Evolutionary conservation across 129 eudicot genomes (phyloP).

Genomic region (Heracleum sosnowskyi): DNA sequence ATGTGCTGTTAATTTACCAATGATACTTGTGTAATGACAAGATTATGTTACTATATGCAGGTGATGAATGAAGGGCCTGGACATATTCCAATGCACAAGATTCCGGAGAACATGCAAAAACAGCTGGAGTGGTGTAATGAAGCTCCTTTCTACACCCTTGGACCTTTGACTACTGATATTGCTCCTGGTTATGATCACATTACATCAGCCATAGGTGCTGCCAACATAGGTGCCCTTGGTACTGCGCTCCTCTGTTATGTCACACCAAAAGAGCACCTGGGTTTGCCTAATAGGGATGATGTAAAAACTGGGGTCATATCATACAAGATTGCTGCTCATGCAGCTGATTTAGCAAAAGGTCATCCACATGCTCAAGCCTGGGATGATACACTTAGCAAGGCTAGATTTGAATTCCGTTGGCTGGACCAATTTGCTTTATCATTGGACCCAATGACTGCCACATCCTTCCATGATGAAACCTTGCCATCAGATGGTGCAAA

Average conservation of each 20-base stretch:
- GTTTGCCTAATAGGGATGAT: conserved; percentile 88
- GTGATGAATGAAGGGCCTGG: conserved; percentile 99
- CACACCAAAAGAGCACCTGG: conserved; percentile 96
- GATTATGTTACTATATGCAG: conserved; percentile 22
- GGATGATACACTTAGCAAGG: conserved; percentile 98
- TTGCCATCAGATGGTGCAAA: conserved; percentile 94
- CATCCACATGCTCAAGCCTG: conserved; percentile 93
- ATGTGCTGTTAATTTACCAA: background rate
- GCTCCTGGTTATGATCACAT: conserved; percentile 99
- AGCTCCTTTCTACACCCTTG: conserved; percentile 98
- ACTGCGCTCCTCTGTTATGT: conserved; percentile 95
- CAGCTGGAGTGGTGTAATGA: conserved; percentile 97
- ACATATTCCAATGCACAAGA: conserved; percentile 92
- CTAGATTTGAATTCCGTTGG: conserved; percentile 96
- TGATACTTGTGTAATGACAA: background rate
- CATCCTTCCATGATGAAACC: conserved; percentile 93
- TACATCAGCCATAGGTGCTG: conserved; percentile 99
- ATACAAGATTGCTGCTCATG: conserved; percentile 97
- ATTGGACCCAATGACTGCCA: conserved; percentile 91
- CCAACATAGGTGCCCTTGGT: conserved; percentile 96
- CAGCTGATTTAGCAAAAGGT: conserved; percentile 90
- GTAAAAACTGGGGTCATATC: conserved; percentile 93
- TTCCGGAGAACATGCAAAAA: conserved; percentile 94
- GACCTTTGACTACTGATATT: conserved; percentile 93
- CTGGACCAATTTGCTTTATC: conserved; percentile 96